Base-by-base conservation (phyloP, 176 grass and related monocot species). In the Juncus inflexus region DNA sequence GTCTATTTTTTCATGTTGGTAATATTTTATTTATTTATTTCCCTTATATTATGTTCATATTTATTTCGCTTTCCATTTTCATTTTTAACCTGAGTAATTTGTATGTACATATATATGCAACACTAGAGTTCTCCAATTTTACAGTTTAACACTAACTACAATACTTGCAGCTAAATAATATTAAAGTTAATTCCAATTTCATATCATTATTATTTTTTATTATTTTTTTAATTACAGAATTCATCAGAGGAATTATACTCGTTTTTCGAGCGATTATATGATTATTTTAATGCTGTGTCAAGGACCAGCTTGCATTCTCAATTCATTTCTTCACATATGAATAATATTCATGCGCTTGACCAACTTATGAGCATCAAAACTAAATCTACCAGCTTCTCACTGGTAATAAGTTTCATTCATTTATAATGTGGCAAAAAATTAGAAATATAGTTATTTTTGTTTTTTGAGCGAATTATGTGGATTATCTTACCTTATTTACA, bases 251-350 rank as follows among this genome's bases (percentile, higher is more conserved):
- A 97, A 12, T 73, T 97, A 55, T 91, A 97, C 77, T 81, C 60
- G 14, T 84, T 97, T 70, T 91, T 91, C 77, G 85, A 97, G 57
- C 61, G 74, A 55, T 97, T 86, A 70, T 91, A 89, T 75, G 92
- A 97, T 64, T 76, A 83, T 84, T 97, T 97, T 67, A 88, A 97
- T 64, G 67, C 87, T 62, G 85, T 86, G 64, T 86, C 82, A 50
- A 84, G 86, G 84, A 78, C 79, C 28, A 86, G 82, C 16, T 86
- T 65, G 15, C 82, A 89, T 81, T 81, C 66, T 13, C 90, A 86
- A 74, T 97, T 84, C 70, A 86, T 97, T 78, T 97, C 82, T 16
- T 91, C 84, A 0, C 82, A 97, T 65, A 88, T 87, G 75, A 97
- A 97, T 72, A 87, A 84, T 37, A 37, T 81, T 35, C 92, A 91